Evolutionary conservation across 2,329 filamentous ascomycete species (phyloP), one percentile per base, ranked within the genome.

Genomic region (Graphilbum sp.): DNA sequence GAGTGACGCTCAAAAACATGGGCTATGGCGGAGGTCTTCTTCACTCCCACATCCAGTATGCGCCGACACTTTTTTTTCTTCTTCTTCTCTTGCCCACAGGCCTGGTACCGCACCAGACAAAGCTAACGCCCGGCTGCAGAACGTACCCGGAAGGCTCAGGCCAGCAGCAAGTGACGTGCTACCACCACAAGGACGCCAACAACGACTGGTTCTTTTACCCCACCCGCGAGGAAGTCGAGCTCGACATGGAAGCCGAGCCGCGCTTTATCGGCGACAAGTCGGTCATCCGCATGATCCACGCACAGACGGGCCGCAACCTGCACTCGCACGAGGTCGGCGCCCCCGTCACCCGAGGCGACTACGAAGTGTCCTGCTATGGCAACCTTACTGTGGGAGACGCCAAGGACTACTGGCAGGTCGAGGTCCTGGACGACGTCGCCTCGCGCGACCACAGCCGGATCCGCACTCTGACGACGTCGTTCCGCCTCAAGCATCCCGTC

Each of bases 161-260:
- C 37, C 90, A 98, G 61, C 92, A 98, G 60, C 90, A 98, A 58
- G 79, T 98, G 44, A 98, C 90, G 45, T 98, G 92, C 67, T 98
- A 98, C 62, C 90, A 98, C 62, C 90, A 98, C 69, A 98, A 98
- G 59, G 90, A 98, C 66, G 72, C 88, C 57, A 98, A 98, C 72
- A 98, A 98, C 57, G 90, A 98, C 58, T 98, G 90, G 90, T 94
- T 92, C 63, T 87, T 98, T 61, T 95, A 95, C 58, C 90, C 90
- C 20, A 94, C 88, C 63, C 83, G 92, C 45, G 61, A 67, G 38
- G 73, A 93, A 42, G 61, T 69, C 19, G 78, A 81, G 16, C 94
- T 77, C 52, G 68, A 87, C 50, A 60, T 73, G 5, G 75, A 83
- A 42, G 75, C 64, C n/a, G 69, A 75, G 41, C 74, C 79, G 27